Evolutionary conservation across 139 green algal species (phyloP).

Genomic region (Deuterostichococcus epilithicus): DNA sequence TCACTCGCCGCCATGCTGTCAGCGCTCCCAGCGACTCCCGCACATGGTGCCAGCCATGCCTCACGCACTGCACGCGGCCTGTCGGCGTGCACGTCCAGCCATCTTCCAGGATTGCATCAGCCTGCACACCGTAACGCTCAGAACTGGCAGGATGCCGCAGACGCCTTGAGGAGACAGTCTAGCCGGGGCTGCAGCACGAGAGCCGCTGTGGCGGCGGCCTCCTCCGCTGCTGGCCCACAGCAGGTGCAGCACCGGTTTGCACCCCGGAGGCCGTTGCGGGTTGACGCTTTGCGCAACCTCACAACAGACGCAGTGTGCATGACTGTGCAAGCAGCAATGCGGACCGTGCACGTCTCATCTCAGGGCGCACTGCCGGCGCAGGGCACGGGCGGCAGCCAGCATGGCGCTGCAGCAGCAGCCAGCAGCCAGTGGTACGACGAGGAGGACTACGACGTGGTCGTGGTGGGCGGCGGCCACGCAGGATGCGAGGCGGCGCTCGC

Average conservation of each 20-base stretch:
- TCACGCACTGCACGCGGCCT: background rate
- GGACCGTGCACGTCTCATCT: too few relatives aligned
- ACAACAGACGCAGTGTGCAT: too few relatives aligned
- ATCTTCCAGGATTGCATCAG: background rate
- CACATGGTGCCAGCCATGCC: background rate
- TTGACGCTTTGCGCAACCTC: too few relatives aligned
- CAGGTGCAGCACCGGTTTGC: background rate
- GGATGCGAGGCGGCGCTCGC: slow-evolving; percentile 95
- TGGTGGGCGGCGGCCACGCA: slow-evolving; percentile 94
- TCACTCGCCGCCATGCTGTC: background rate
- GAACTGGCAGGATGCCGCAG: background rate
- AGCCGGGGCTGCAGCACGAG: background rate
- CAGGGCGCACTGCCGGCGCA: too few relatives aligned
- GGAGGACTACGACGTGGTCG: slow-evolving; percentile 91
- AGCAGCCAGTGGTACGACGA: slow-evolving; percentile 35
- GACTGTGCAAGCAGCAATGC: too few relatives aligned
- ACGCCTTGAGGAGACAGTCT: background rate
- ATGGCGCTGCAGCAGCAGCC: background rate
- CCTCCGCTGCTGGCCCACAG: background rate
- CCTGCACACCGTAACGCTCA: background rate
- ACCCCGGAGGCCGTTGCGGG: too few relatives aligned
- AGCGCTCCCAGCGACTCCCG: background rate
- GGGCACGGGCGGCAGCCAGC: too few relatives aligned
- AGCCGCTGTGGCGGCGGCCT: too few relatives aligned
- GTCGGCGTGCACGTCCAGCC: background rate